Evolutionary conservation across 2,329 filamentous ascomycete species (phyloP).

Genomic region (Colletotrichum sp.): DNA sequence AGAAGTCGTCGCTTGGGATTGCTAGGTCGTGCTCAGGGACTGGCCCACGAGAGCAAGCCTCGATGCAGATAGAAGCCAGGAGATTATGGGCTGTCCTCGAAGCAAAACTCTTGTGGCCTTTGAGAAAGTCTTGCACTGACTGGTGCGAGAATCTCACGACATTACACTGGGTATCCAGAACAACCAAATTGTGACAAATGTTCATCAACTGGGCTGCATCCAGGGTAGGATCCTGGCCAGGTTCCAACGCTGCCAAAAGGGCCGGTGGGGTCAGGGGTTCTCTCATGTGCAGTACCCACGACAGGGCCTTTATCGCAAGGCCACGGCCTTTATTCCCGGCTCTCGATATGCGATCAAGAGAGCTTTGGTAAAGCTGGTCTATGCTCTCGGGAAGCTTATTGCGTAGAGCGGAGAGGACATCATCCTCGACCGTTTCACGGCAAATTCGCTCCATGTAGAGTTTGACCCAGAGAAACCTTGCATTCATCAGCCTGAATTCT

Average conservation of each 20-base stretch:
- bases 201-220: not conserved
- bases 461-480: not conserved
- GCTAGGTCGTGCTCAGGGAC: accelerated
- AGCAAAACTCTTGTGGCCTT: not conserved
- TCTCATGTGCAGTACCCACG: not conserved
- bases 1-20: not conserved
- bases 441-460: not conserved
- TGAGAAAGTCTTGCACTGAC: not conserved
- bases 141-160: not conserved
- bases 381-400: not conserved
- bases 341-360: not conserved
- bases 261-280: not conserved
- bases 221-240: no score
- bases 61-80: not conserved
- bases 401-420: not conserved
- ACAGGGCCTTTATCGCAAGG: not conserved
- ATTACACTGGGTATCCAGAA: not conserved
- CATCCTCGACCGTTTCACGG: not conserved
- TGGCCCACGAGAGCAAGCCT: not conserved
- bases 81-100: accelerated
- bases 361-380: not conserved
- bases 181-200: not conserved
- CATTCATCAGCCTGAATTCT: accelerated
- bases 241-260: not conserved
- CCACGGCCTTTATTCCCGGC: accelerated